A percentile compares a stretch with the other conserved stretches of the same genome.
phyloP scores from a whole-genome alignment of 1,284 basidiomycete genomes.

The Amylostereum areolatum region DNA sequence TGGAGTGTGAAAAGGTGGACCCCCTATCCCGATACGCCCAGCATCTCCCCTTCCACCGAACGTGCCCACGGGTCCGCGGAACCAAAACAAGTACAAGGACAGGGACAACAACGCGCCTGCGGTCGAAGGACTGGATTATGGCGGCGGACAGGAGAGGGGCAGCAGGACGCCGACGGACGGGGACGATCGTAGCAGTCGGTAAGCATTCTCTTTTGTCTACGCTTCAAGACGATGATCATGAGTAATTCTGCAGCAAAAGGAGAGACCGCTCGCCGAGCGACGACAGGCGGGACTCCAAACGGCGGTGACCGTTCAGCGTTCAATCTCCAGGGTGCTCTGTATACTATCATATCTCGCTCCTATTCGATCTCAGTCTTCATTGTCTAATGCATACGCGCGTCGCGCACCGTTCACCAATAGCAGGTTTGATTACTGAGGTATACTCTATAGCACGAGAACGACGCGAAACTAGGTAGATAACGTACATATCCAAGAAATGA shows the following conservation, averaged over 20 bases:
- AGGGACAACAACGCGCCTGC: slow-evolving; percentile 73
- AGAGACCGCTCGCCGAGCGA: slow-evolving; percentile 27
- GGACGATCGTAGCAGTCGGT: slow-evolving; percentile 26
- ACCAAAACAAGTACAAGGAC: slow-evolving; percentile 85
- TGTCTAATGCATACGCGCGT: too few relatives aligned
- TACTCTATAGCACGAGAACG: too few relatives aligned
- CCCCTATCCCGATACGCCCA: slow-evolving; percentile 49
- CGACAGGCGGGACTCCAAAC: slow-evolving; percentile 53
- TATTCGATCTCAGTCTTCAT: too few relatives aligned
- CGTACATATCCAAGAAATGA: too few relatives aligned
- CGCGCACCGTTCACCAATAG: too few relatives aligned
- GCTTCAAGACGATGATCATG: background rate
- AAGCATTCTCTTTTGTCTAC: slow-evolving; percentile 6
- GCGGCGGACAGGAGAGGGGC: slow-evolving; percentile 38
- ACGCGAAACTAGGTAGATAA: too few relatives aligned
- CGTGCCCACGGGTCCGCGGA: slow-evolving; percentile 79
- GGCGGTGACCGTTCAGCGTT: slow-evolving; percentile 36
- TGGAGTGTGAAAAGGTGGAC: slow-evolving; percentile 1
- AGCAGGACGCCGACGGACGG: slow-evolving; percentile 16
- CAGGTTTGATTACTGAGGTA: too few relatives aligned
- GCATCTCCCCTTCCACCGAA: slow-evolving; percentile 76
- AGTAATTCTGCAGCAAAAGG: slow-evolving; percentile 9
- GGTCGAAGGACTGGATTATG: slow-evolving; percentile 81
- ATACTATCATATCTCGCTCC: too few relatives aligned
- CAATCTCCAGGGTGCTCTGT: too few relatives aligned